Percentiles rank a stretch among this genome's conserved stretches.
These are phyloP conservation scores for Halteria grandinella DNA, from an alignment of 73 alveolate species.

Conservation along the genomic window DNA sequence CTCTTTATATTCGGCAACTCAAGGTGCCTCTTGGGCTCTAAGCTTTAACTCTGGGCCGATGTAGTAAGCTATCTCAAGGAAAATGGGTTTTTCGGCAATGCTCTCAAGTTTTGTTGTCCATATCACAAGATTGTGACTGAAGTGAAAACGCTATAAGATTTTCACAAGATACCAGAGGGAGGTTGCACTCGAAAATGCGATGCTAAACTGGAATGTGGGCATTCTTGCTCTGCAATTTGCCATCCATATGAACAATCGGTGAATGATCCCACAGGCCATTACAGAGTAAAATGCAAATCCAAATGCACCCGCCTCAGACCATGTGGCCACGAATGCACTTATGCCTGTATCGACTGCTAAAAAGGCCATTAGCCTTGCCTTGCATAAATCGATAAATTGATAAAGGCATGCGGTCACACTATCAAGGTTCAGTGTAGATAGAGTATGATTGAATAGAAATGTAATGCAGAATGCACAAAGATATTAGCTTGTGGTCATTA, in stretches of 20 bases:
- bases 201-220: conserved; percentile 65
- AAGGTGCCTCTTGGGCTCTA: conserved; percentile 58
- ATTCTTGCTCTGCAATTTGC: conserved; percentile 64
- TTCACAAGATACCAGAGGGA: conserved; percentile 76
- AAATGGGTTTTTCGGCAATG: conserved; percentile 8
- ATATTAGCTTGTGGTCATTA: conserved; percentile 53
- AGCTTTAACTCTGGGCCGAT: conserved; percentile 46
- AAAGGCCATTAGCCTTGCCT: neutral
- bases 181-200: conserved; percentile 69
- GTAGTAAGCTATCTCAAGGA: neutral
- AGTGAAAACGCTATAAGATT: conserved; percentile 50
- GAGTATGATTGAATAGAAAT: neutral
- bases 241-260: conserved; percentile 27
- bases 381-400: neutral
- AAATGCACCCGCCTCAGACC: conserved; percentile 42
- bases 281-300: conserved; percentile 6
- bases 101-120: conserved; percentile 40
- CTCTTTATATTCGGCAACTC: conserved; percentile 87
- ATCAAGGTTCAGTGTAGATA: neutral
- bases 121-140: conserved; percentile 56
- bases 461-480: neutral
- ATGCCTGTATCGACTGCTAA: neutral
- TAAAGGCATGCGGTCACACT: too few relatives aligned
- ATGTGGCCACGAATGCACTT: conserved; percentile 47
- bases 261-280: neutral